Conservation (phyloP, 2,329 filamentous ascomycete species). For the Ceratocystis variospora region DNA sequence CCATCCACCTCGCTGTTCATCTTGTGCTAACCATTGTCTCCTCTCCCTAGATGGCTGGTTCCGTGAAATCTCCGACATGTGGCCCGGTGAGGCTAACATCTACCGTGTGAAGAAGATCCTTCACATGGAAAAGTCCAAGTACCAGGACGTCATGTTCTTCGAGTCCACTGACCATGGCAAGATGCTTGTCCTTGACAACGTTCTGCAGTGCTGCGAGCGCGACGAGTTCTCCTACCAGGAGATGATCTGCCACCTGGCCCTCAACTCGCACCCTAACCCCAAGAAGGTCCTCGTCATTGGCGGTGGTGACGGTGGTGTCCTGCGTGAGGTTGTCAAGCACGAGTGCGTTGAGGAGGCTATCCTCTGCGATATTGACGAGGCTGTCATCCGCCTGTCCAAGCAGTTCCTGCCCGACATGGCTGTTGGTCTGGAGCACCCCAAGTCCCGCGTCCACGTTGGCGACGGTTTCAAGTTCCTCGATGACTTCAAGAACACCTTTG, state of each 20-base stretch:
- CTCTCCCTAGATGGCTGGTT: slow-evolving; percentile 83
- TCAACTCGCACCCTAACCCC: slow-evolving; percentile 96
- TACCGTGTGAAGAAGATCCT: slow-evolving; percentile 95
- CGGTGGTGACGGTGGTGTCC: slow-evolving; percentile 90
- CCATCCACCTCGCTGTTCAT: not conserved
- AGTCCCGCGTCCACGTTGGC: slow-evolving; percentile 81
- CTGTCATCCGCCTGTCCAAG: slow-evolving; percentile 96
- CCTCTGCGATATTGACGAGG: slow-evolving; percentile 98
- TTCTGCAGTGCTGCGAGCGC: slow-evolving; percentile 96
- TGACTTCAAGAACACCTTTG: slow-evolving; percentile 93
- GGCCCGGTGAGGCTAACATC: slow-evolving; percentile 98
- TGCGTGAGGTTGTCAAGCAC: slow-evolving; percentile 98
- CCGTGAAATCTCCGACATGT: slow-evolving; percentile 97
- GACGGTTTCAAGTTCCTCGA: slow-evolving; percentile 98
- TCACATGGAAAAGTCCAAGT: slow-evolving; percentile 98
- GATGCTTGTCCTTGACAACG: slow-evolving; percentile 94
- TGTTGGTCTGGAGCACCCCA: slow-evolving; percentile 84
- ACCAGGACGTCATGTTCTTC: slow-evolving; percentile 98
- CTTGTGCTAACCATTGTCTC: slow-evolving; percentile 11
- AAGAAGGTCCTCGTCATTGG: slow-evolving; percentile 98
- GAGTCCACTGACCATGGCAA: slow-evolving; percentile 94
- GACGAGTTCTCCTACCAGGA: slow-evolving; percentile 99
- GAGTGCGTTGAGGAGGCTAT: slow-evolving; percentile 89
- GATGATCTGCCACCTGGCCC: slow-evolving; percentile 98
- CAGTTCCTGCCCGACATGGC: slow-evolving; percentile 92